These are phyloP conservation scores for Moesziomyces parantarcticus DNA, from an alignment of 1,284 basidiomycete species.

Conservation along the genomic window DNA sequence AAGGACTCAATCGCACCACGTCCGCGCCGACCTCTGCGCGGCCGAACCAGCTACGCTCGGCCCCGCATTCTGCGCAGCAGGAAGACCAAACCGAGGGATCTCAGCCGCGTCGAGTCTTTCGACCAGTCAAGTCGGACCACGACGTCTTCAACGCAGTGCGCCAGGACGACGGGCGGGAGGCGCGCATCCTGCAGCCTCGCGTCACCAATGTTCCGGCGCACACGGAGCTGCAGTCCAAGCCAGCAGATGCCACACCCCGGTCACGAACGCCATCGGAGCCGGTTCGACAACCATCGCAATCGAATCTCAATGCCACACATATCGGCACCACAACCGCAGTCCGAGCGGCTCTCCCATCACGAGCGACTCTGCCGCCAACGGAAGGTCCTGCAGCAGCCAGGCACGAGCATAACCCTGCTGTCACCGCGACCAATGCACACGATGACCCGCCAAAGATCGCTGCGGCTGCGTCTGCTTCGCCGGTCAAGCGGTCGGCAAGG, in stretches of 20 bases:
- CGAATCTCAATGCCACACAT: too few relatives aligned
- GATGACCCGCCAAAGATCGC: not conserved
- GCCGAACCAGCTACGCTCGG: not conserved
- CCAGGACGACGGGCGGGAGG: not conserved
- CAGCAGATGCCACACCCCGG: too few relatives aligned
- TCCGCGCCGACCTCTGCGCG: conserved; percentile 30
- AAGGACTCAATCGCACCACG: conserved; percentile 27
- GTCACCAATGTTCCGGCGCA: conserved; percentile 10
- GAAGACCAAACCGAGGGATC: conserved; percentile 1
- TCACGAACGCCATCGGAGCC: too few relatives aligned
- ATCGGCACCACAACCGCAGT: too few relatives aligned
- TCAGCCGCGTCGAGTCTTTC: conserved; percentile 15
- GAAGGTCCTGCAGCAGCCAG: not conserved
- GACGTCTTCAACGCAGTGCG: conserved; percentile 26
- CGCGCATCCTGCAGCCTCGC: conserved; percentile 13
- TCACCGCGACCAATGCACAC: not conserved
- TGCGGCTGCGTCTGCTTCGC: conserved; percentile 11
- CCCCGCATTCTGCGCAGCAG: not conserved
- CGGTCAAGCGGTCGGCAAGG: conserved; percentile 38
- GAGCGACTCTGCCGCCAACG: too few relatives aligned
- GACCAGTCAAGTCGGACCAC: conserved; percentile 39
- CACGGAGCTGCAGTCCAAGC: not conserved
- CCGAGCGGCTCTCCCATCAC: too few relatives aligned
- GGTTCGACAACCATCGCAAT: too few relatives aligned
- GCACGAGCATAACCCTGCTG: too few relatives aligned